Conservation (phyloP, 2,329 filamentous ascomycete species). For the Bipolaris oryzae region DNA sequence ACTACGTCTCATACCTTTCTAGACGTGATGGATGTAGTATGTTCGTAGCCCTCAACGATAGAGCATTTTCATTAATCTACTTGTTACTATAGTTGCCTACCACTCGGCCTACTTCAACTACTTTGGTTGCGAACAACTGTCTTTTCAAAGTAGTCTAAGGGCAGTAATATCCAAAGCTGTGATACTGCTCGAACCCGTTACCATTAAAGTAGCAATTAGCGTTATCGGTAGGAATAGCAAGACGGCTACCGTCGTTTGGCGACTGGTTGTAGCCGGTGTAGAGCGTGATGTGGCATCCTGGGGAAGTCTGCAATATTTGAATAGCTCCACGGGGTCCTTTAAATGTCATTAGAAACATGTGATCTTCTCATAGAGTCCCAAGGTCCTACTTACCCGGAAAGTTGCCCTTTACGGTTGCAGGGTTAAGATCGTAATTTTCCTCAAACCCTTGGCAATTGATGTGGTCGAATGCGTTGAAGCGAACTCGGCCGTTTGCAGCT, state of each 20-base stretch:
- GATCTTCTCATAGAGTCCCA: not conserved
- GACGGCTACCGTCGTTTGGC: not conserved
- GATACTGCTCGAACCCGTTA: conserved; percentile 2
- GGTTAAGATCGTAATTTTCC: conserved; percentile 9
- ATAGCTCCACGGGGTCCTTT: conserved; percentile 10
- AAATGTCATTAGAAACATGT: not conserved
- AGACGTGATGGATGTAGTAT: too few species aligned
- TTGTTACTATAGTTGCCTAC: too few species aligned
- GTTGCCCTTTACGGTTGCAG: conserved; percentile 8
- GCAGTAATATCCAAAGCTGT: conserved; percentile 4
- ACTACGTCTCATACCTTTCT: too few species aligned
- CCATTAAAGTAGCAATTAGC: not conserved
- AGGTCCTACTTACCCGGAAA: conserved; percentile 5
- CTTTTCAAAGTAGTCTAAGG: not conserved
- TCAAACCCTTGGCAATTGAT: conserved; percentile 6
- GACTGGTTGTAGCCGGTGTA: conserved; percentile 15
- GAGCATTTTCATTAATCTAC: too few species aligned
- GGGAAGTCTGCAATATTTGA: conserved; percentile 3
- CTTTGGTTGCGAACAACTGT: too few species aligned
- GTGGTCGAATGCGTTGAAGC: conserved; percentile 12
- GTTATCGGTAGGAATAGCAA: not conserved
- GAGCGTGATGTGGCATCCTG: conserved; percentile 9
- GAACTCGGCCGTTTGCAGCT: conserved; percentile 4
- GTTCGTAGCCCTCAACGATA: too few species aligned
- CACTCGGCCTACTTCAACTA: too few species aligned